Percentiles rank a stretch among this genome's conserved stretches.
Conservation (phyloP, 129 eudicot species). For the Escallonia rubra region DNA sequence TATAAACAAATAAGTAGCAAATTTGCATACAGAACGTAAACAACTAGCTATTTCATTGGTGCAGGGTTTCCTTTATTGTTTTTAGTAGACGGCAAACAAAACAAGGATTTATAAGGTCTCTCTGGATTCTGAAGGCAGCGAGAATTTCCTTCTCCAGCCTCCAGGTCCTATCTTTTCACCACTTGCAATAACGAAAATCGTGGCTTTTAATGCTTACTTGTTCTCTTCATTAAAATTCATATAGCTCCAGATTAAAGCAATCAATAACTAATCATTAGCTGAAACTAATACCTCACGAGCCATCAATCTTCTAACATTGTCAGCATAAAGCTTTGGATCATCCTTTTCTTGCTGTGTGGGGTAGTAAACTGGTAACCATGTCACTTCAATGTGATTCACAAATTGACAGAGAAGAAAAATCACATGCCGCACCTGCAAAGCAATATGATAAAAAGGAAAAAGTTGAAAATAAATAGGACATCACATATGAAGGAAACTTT, state of each 20-base stretch:
- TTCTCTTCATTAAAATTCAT: background rate
- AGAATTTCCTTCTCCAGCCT: too few relatives aligned
- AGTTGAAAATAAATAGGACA: background rate
- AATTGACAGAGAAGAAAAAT: slow-evolving; percentile 85
- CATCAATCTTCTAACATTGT: slow-evolving; percentile 75
- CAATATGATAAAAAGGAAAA: background rate
- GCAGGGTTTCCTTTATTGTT: too few relatives aligned
- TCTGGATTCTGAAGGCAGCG: too few relatives aligned
- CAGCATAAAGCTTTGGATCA: slow-evolving; percentile 81
- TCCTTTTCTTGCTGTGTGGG: slow-evolving; percentile 93
- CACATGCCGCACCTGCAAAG: slow-evolving; percentile 69
- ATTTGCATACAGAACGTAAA: too few relatives aligned
- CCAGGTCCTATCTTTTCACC: background rate
- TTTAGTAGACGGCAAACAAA: too few relatives aligned
- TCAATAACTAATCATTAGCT: background rate
- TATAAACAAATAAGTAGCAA: too few relatives aligned
- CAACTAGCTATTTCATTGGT: too few relatives aligned
- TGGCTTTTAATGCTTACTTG: too few relatives aligned
- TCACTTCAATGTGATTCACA: slow-evolving; percentile 70
- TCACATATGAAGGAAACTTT: too few relatives aligned
- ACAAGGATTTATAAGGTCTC: too few relatives aligned
- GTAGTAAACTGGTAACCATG: slow-evolving; percentile 61
- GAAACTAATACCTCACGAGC: slow-evolving; percentile 70
- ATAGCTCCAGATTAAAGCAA: background rate
- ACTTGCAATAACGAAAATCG: too few relatives aligned